phyloP scores from a whole-genome alignment of 2,329 filamentous ascomycete genomes.

The Botrytis deweyae region DNA sequence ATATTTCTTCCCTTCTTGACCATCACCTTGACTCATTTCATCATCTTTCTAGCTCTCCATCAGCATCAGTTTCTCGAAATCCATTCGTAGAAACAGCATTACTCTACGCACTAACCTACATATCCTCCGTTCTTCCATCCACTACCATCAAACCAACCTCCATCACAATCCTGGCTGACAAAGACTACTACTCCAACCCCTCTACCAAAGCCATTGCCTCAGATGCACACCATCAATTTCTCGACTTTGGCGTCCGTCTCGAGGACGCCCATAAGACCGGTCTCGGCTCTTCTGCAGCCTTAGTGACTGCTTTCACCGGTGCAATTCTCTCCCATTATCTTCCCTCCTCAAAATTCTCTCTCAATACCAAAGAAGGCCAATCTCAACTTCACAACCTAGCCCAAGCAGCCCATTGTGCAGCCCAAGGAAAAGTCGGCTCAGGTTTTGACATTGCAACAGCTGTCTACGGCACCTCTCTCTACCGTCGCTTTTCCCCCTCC shows the following conservation, averaged over 20 bases:
- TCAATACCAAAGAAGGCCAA: conserved; percentile 54
- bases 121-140: conserved; percentile 47
- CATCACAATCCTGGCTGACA: conserved; percentile 88
- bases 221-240: conserved; percentile 58
- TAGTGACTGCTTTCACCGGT: conserved; percentile 84
- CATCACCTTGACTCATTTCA: not conserved
- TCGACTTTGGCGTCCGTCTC: conserved; percentile 74
- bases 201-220: conserved; percentile 39
- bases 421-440: conserved; percentile 93
- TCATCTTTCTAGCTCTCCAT: conserved; percentile 22
- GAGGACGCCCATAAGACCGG: conserved; percentile 89
- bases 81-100: conserved; percentile 91
- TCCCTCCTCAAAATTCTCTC: conserved; percentile 54
- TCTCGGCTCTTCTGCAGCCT: conserved; percentile 87
- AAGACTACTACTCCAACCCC: conserved; percentile 90
- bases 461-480: conserved; percentile 86
- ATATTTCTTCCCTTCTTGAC: conserved; percentile 15
- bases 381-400: conserved; percentile 83
- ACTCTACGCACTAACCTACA: conserved; percentile 83
- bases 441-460: conserved; percentile 95
- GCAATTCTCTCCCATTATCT: conserved; percentile 77
- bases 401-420: conserved; percentile 90
- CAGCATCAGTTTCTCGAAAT: conserved; percentile 53
- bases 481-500: conserved; percentile 85
- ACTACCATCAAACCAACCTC: conserved; percentile 62